Conservation (phyloP, 164 flowering plant species). For the Stephania japonica region DNA sequence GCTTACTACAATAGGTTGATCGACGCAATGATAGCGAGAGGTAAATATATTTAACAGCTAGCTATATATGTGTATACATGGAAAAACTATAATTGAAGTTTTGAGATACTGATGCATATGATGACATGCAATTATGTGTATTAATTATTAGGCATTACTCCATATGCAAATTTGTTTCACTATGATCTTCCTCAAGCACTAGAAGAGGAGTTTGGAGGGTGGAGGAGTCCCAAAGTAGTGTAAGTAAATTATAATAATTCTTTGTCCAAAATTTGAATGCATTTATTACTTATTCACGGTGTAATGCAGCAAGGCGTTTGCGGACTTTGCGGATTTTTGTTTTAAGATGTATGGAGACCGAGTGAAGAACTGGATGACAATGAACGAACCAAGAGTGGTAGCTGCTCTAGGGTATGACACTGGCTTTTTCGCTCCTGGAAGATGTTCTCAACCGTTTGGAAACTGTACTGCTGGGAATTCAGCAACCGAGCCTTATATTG, state of each 20-base stretch:
- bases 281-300: too few relatives aligned
- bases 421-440: conserved; percentile 58
- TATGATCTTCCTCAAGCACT: conserved; percentile 64
- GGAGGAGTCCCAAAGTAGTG: conserved; percentile 41
- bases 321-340: conserved; percentile 15
- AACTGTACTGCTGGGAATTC: conserved; percentile 59
- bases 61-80: neutral
- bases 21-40: conserved; percentile 6
- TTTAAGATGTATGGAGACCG: conserved; percentile 67
- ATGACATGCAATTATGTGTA: neutral
- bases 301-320: conserved; percentile 4
- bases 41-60: neutral
- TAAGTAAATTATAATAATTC: conserved; percentile 26
- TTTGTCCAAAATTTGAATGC: too few relatives aligned
- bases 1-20: conserved; percentile 17
- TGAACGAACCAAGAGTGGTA: conserved; percentile 63
- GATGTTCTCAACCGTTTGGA: conserved; percentile 54
- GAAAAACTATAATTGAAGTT: neutral
- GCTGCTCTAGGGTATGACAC: conserved; percentile 70
- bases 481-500: conserved; percentile 65
- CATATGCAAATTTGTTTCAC: conserved; percentile 57
- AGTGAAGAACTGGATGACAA: conserved; percentile 76
- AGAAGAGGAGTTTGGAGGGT: conserved; percentile 42
- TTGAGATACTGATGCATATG: neutral
- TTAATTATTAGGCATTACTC: conserved; percentile 6